Conservation (phyloP, 352 stramenopile species). For the Pilasporangium apinafurcum region DNA sequence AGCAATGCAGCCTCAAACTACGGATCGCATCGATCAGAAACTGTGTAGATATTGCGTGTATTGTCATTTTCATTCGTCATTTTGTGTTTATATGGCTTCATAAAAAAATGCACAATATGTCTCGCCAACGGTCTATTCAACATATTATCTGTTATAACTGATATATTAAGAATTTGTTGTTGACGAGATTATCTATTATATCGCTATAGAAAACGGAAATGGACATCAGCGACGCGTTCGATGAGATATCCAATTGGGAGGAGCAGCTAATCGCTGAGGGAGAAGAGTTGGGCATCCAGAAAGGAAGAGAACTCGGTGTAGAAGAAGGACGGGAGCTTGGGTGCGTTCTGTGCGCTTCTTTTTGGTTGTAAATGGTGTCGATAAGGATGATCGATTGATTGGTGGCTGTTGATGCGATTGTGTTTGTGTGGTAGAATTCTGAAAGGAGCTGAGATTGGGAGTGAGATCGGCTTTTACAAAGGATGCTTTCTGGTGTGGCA, state of each 20-base stretch:
- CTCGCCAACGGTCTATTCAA: too few relatives aligned
- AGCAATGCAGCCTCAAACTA: constrained; percentile 10
- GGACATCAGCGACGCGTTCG: constrained; percentile 69
- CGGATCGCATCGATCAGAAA: constrained; percentile 4
- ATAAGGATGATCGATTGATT: constrained; percentile 4
- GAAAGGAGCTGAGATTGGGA: constrained; percentile 78
- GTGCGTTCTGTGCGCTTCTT: constrained; percentile 14
- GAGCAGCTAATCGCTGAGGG: constrained; percentile 63
- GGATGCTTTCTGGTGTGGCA: constrained; percentile 70
- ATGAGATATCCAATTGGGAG: constrained; percentile 67
- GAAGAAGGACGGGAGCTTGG: constrained; percentile 72
- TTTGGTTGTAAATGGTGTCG: not conserved
- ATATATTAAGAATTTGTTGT: too few relatives aligned
- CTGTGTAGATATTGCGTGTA: too few relatives aligned
- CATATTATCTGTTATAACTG: too few relatives aligned
- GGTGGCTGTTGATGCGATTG: not conserved
- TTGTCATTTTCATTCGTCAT: too few relatives aligned
- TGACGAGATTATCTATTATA: too few relatives aligned
- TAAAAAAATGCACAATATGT: too few relatives aligned
- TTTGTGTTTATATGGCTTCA: too few relatives aligned
- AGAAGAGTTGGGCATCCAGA: constrained; percentile 49
- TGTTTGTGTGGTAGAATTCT: constrained; percentile 24
- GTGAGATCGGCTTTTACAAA: constrained; percentile 80
- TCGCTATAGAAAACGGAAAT: too few relatives aligned
- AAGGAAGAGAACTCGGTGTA: constrained; percentile 50